These are phyloP conservation scores for Fusarium sp. DNA, from an alignment of 2,329 filamentous ascomycete genomes.

Conservation along the genomic window DNA sequence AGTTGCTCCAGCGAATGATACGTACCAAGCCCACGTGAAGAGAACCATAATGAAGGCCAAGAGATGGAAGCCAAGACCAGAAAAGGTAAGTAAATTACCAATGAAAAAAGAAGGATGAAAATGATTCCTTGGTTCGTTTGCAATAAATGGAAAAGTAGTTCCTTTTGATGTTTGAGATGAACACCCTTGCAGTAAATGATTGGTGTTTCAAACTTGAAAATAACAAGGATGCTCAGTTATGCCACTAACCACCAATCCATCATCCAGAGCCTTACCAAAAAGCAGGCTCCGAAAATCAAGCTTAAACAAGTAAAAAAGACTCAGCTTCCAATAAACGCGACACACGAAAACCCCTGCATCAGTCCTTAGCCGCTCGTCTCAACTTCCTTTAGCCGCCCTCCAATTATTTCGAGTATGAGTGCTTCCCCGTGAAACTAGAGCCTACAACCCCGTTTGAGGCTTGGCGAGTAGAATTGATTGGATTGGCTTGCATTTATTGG, in stretches of 20 bases:
- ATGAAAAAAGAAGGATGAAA: neutral
- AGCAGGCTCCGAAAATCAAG: neutral
- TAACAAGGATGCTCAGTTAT: neutral
- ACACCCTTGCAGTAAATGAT: neutral
- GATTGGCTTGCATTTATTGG: neutral
- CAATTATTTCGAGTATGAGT: neutral
- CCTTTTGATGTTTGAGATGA: neutral
- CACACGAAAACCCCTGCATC: constrained; percentile 8
- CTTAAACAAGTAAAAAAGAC: neutral
- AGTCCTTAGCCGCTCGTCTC: constrained; percentile 7
- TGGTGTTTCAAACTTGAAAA: neutral
- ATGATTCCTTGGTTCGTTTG: neutral
- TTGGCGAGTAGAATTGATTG: neutral
- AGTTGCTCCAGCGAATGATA: neutral
- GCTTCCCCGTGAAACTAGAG: neutral
- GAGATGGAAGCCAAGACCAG: neutral
- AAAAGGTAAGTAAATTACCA: neutral
- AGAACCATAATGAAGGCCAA: neutral
- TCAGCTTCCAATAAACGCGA: constrained; percentile 16
- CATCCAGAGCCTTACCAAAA: neutral
- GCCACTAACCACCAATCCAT: neutral
- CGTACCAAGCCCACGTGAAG: neutral
- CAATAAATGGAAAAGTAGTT: neutral
- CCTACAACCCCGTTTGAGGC: neutral
- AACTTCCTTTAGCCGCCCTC: neutral